Evolutionary conservation across 1,139 yeast genomes (phyloP), one percentile per base, ranked within the genome.

Genomic region (Taphrina communis): DNA sequence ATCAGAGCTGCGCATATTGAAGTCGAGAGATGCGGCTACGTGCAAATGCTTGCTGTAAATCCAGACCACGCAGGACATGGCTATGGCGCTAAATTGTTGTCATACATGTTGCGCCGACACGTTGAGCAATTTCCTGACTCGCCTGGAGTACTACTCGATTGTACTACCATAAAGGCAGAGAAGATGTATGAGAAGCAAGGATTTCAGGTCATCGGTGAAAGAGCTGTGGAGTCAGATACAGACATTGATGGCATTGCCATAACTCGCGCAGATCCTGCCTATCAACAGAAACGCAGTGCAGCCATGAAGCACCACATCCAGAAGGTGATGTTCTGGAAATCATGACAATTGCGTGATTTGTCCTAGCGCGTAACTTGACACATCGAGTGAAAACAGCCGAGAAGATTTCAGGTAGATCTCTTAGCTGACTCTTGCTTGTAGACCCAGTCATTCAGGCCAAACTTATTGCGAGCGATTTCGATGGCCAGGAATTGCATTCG

Each of bases 381-480:
- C 21, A 11, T 8, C n/a, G 12, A 11, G 2, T 31, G 8, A 50
- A 2, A 6, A 9, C 19, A 17, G 3, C 53, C 6, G 19, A 50
- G 6, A 50, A 11, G n/a, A 1, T n/a, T 50, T 39, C 42, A 48
- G 19, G 25, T 17, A 25, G 48, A 17, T 25, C 44, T 61, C 36
- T 61, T 61, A 11, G 60, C 35, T 2, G 60, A 39, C 42, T 66
- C 62, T 46, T 74, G 70, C 75, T 76, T 80, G 62, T 81, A 76
- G 71, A 87, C 84, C 99, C 99, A 94, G 80, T 94, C 97, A 80
- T 94, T 95, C 77, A 90, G 84, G 52, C 97, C 96, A 73, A 84
- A 84, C 79, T 87, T 89, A 81, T 95, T 95, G 84, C 99, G 88
- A 72, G 91, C 92, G 73, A 94, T 89, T 81, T 94, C 99, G 76